Conservation (phyloP, 176 grass and related monocot species). For the Alloteropsis semialata region DNA sequence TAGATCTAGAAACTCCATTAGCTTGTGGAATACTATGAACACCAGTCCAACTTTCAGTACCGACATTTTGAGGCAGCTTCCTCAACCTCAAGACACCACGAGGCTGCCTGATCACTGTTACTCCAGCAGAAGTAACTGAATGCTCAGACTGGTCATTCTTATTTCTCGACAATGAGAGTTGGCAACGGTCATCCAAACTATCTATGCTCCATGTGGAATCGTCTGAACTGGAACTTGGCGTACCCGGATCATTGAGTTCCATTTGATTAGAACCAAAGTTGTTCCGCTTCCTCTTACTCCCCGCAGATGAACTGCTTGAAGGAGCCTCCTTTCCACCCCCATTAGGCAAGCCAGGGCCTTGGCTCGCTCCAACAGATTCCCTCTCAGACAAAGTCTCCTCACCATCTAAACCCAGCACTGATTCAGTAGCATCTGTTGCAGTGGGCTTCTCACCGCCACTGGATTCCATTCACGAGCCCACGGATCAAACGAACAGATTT, state of each 20-base stretch:
- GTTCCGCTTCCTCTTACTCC: slow-evolving; percentile 50
- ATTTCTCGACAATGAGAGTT: slow-evolving; percentile 27
- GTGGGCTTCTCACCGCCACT: slow-evolving; percentile 39
- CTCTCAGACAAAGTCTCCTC: slow-evolving; percentile 56
- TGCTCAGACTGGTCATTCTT: slow-evolving; percentile 37
- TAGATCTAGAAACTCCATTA: slow-evolving; percentile 32
- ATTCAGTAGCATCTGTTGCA: slow-evolving; percentile 43
- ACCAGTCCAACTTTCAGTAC: slow-evolving; percentile 20
- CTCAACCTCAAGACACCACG: slow-evolving; percentile 51
- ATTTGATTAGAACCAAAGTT: slow-evolving; percentile 42
- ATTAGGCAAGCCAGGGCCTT: slow-evolving; percentile 29
- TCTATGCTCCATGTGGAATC: slow-evolving; percentile 53
- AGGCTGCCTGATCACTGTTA: slow-evolving; percentile 42
- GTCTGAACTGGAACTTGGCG: slow-evolving; percentile 36
- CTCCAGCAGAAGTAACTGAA: slow-evolving; percentile 34
- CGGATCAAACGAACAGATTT: slow-evolving; percentile 31
- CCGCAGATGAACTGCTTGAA: slow-evolving; percentile 40
- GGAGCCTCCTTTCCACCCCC: slow-evolving; percentile 45
- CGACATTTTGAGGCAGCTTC: slow-evolving; percentile 37
- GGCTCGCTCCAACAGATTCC: slow-evolving; percentile 35
- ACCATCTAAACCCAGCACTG: slow-evolving; percentile 56
- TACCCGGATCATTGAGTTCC: slow-evolving; percentile 37
- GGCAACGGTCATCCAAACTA: slow-evolving; percentile 23
- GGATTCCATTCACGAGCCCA: slow-evolving; percentile 68
- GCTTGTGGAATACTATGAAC: slow-evolving; percentile 29